Evolutionary conservation across 768 basidiomycete genomes (phyloP), one percentile per base, ranked within the genome.

Genomic region (Calvatia gigantea): DNA sequence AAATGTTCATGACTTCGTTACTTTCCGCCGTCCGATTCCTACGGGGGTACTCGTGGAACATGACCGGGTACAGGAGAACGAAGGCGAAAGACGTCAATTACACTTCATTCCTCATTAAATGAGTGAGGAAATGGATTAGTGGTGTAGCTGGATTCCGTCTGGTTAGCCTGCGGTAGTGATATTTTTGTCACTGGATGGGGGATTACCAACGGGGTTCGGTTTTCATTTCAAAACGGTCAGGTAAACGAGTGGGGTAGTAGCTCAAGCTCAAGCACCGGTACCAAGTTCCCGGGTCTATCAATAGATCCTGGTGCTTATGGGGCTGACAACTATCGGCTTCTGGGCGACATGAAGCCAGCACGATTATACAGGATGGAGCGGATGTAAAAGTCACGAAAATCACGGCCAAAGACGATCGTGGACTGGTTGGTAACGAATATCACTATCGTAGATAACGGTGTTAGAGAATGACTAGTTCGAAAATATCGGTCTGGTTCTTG

Each of bases 1-100:
- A n/a, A n/a, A n/a, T n/a, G n/a, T n/a, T n/a, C n/a, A 4, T 2
- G 21, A 42, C 23, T 21, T 21, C n/a, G 5, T 27, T 31, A n/a
- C n/a, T 28, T 19, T 29, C 44, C 32, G 14, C 46, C 21, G 31
- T 48, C 46, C 58, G 60, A 50, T 61, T 56, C 54, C 44, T 61
- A 38, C 60, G 58, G 54, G 35, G 25, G 29, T 21, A n/a, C n/a
- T n/a, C n/a, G n/a, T n/a, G n/a, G n/a, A n/a, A n/a, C n/a, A n/a
- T n/a, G n/a, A n/a, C n/a, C n/a, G n/a, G n/a, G n/a, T n/a, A n/a
- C n/a, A n/a, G 35, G 47, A 28, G 44, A 29, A 31, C 38, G 25
- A 27, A 32, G 9, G 46, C 31, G 23, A 52, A 41, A 35, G 41
- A 17, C 14, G 21, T 21, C 19, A 6, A 19, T 7, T 14, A 19